Percentiles rank a stretch among this genome's conserved stretches.
Evolutionary conservation across 1,284 basidiomycete species (phyloP).

Genomic region (Sporisorium exsertum): DNA sequence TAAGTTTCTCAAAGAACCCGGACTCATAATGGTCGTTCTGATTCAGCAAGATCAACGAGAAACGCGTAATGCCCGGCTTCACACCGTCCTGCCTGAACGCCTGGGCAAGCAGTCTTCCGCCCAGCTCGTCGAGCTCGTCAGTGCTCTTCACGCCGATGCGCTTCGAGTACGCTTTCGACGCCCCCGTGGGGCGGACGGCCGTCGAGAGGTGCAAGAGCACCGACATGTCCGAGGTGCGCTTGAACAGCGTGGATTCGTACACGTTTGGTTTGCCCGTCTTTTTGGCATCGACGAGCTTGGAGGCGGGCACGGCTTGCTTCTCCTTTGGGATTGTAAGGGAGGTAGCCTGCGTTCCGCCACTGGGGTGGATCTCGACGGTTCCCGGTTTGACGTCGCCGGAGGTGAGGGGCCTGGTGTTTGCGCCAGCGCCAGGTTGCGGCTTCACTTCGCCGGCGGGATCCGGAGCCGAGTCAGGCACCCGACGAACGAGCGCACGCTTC

Average conservation of each 20-base stretch:
- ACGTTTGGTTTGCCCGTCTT: conserved; percentile 17
- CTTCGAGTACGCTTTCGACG: conserved; percentile 18
- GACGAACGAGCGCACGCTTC: not conserved
- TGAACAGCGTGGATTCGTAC: conserved; percentile 29
- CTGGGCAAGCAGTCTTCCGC: conserved; percentile 34
- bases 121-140: conserved; percentile 36
- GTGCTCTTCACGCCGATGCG: conserved; percentile 47
- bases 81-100: conserved; percentile 46
- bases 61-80: conserved; percentile 29
- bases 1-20: conserved; percentile 22
- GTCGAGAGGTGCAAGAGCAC: conserved; percentile 48
- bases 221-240: conserved; percentile 42
- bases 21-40: conserved; percentile 59
- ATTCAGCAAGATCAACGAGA: conserved; percentile 49
- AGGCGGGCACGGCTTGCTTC: conserved; percentile 8
- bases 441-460: no score
- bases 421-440: not conserved
- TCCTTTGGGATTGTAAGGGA: not conserved
- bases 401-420: not conserved
- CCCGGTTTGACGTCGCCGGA: not conserved
- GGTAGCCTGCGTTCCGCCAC: not conserved
- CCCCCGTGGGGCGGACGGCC: conserved; percentile 38
- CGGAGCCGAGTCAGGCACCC: not conserved
- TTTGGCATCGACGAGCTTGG: conserved; percentile 27
- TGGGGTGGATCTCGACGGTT: not conserved